These are phyloP conservation scores for Fusarium fracticaudum DNA, from an alignment of 2,329 filamentous ascomycete species.

Conservation along the genomic window DNA sequence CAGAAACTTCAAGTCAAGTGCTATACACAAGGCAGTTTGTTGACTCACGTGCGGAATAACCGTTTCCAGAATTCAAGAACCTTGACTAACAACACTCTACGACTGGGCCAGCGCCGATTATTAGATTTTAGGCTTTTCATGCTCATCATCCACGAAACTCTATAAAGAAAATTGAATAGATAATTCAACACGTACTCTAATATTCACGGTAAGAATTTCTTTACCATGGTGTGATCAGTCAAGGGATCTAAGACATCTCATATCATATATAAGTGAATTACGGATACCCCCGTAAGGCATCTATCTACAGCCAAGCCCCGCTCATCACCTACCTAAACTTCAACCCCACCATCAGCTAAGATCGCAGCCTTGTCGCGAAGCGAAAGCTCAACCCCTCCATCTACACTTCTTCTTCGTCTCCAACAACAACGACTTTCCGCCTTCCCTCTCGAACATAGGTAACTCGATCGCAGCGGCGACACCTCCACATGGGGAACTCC, in stretches of 20 bases:
- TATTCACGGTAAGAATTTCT: not conserved
- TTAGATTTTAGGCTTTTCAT: not conserved
- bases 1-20: not conserved
- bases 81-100: not conserved
- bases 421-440: not conserved
- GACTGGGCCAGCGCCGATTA: not conserved
- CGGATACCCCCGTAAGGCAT: constrained; percentile 9
- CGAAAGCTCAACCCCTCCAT: constrained; percentile 43
- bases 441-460: not conserved
- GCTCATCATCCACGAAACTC: not conserved
- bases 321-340: constrained; percentile 18
- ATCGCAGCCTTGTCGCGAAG: constrained; percentile 42
- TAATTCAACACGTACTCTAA: not conserved
- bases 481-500: not conserved
- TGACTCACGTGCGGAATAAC: not conserved
- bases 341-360: constrained; percentile 40
- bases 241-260: not conserved
- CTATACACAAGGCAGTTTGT: not conserved
- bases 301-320: constrained; percentile 13
- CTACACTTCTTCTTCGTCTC: constrained; percentile 19
- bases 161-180: not conserved
- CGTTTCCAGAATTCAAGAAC: not conserved
- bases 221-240: not conserved
- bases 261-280: not conserved
- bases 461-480: constrained; percentile 14